These are phyloP conservation scores for Saxophila tyrrhenica DNA, from an alignment of 495 filamentous ascomycete species.

Conservation along the genomic window DNA sequence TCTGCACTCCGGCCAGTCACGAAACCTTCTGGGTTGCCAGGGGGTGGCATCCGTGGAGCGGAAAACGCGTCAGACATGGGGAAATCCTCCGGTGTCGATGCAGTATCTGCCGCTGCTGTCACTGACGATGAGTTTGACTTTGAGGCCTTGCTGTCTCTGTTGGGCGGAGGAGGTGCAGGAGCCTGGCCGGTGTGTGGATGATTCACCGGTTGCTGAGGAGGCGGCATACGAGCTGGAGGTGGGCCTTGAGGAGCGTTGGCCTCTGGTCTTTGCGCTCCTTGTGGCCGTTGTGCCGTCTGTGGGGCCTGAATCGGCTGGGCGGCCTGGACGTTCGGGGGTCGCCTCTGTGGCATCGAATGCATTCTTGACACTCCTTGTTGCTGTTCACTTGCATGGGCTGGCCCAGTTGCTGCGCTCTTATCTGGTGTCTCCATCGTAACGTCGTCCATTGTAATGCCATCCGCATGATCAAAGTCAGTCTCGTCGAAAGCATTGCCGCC, in stretches of 20 bases:
- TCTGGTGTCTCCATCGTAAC: conserved; percentile 12
- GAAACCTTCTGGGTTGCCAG: conserved; percentile 43
- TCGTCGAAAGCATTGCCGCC: conserved; percentile 45
- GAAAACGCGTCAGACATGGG: neutral
- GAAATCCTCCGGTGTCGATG: neutral
- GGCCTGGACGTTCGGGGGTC: conserved; percentile 18
- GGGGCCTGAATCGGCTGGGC: conserved; percentile 1
- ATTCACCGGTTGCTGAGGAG: neutral
- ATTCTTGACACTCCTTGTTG: conserved; percentile 18
- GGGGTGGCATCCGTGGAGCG: conserved; percentile 11
- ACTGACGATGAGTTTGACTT: conserved; percentile 17
- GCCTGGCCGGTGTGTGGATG: neutral
- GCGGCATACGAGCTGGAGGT: conserved; percentile 3
- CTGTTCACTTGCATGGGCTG: conserved; percentile 2
- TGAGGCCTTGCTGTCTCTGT: neutral
- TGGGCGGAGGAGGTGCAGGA: neutral
- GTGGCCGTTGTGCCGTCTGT: conserved; percentile 11
- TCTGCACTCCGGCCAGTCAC: conserved; percentile 63
- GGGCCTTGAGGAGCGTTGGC: neutral
- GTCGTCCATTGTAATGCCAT: conserved; percentile 16
- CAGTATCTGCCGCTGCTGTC: conserved; percentile 8
- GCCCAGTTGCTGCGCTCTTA: neutral
- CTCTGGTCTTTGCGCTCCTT: conserved; percentile 4
- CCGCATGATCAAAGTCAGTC: conserved; percentile 24
- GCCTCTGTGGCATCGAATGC: conserved; percentile 25